Base-by-base conservation (phyloP, 495 filamentous ascomycete genomes). In the Neurospora sp. region DNA sequence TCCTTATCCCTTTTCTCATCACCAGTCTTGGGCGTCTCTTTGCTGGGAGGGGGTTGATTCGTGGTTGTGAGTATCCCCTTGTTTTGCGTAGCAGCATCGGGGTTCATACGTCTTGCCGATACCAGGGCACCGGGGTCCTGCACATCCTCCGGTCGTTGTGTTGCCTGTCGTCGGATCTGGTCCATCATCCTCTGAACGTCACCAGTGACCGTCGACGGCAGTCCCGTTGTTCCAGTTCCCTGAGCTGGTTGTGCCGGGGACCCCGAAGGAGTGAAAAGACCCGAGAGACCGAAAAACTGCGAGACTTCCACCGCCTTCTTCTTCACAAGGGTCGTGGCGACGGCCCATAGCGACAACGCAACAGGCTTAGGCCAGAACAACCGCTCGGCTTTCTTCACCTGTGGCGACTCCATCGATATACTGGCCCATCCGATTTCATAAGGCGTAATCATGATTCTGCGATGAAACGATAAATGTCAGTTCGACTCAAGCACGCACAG, bases 321-420 rank as follows among this genome's bases (percentile, higher is more conserved):
- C 73, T 76, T 77, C 31, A 78, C 40, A 4, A 82, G 46, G 5
- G 78, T 76, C 5, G 70, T 78, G 14, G 77, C 75, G n/a, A 85
- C 79, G 8, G 77, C 78, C 80, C 80, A 83, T 31, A 80, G 59
- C 0, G 83, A 80, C 9, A 80, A 12, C 5, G 82, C 75, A 0
- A 84, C 35, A 8, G 82, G 77, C 39, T 69, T 73, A 2, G 84
- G 84, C 76, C 78, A 83, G 4, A 85, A 73, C 8, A 79, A 73
- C 14, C 79, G 81, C 44, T 79, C 73, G 3, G 79, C 69, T 69
- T 75, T 69, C n/a, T 79, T 71, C n/a, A 77, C 83, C 1, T 75
- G 74, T 1, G 69, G 20, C 14, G 81, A 71, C 3, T 84, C 83
- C 18, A 82, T 76, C 2, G 70, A 70, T 59, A 76, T 76, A 11